Evolutionary conservation across 768 basidiomycete genomes (phyloP).

Genomic region (Tephrocybe sp.): DNA sequence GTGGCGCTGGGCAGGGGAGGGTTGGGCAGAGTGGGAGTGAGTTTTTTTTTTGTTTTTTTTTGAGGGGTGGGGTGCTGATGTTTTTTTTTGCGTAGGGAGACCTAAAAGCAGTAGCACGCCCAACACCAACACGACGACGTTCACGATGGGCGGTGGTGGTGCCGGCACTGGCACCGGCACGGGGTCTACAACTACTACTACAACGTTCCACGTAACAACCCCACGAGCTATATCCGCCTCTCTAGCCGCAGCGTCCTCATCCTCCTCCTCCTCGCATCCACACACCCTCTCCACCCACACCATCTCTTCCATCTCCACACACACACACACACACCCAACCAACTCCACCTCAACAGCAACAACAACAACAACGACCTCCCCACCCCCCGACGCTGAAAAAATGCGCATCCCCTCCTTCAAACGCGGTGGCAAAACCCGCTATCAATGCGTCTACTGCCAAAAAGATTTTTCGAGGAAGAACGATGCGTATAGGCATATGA

Average conservation of each 20-base stretch:
- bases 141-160: too few species aligned
- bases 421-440: conserved; percentile 14
- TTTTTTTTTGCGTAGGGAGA: too few species aligned
- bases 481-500: conserved; percentile 18
- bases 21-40: too few species aligned
- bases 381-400: conserved; percentile 5
- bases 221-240: conserved; percentile 8
- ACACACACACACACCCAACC: too few species aligned
- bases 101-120: too few species aligned
- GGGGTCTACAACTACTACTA: conserved; percentile 10
- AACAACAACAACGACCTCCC: too few species aligned
- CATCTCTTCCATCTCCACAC: too few species aligned
- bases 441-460: conserved; percentile 11
- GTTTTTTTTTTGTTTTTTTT: too few species aligned
- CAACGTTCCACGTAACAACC: conserved; percentile 10
- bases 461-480: conserved; percentile 15
- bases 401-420: conserved; percentile 16
- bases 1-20: too few species aligned
- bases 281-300: not conserved
- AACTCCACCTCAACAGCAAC: too few species aligned
- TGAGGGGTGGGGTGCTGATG: too few species aligned
- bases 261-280: not conserved
- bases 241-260: conserved; percentile 1
- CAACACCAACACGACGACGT: too few species aligned
- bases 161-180: conserved; percentile 11